phyloP scores from a whole-genome alignment of 208 protist genomes.

The Acanthamoeba sp. region DNA sequence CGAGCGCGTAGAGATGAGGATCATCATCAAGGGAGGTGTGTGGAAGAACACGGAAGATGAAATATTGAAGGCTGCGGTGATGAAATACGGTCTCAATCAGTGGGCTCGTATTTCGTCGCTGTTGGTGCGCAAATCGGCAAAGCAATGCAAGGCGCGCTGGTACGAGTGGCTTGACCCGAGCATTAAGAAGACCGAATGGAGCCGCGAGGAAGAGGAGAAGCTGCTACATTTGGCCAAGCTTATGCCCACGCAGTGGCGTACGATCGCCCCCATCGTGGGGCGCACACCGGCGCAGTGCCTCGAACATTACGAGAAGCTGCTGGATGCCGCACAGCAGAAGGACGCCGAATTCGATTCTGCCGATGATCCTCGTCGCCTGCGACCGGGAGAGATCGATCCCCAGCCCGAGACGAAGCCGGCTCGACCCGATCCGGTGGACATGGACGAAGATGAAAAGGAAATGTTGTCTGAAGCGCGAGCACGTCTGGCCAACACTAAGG shows the following conservation, averaged over 20 bases:
- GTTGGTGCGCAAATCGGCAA: constrained; percentile 98
- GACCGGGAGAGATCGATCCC: constrained; percentile 95
- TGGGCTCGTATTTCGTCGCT: constrained; percentile 99
- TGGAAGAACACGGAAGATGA: constrained; percentile 99
- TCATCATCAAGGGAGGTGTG: constrained; percentile 97
- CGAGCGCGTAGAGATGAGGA: constrained; percentile 91
- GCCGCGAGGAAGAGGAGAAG: constrained; percentile 98
- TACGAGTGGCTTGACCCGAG: constrained; percentile 99
- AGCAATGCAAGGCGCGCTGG: constrained; percentile 99
- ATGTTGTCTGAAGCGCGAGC: constrained; percentile 99
- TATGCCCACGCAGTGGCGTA: constrained; percentile 99
- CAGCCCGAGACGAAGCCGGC: constrained; percentile 98
- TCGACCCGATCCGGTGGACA: constrained; percentile 97
- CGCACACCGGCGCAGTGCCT: constrained; percentile 98
- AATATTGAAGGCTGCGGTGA: constrained; percentile 99
- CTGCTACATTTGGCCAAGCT: constrained; percentile 98
- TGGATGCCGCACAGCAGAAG: constrained; percentile 92
- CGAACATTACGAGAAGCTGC: constrained; percentile 98
- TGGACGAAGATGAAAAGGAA: constrained; percentile 98
- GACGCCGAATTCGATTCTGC: constrained; percentile 76
- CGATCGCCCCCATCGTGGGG: constrained; percentile 97
- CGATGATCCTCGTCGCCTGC: constrained; percentile 90
- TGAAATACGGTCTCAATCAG: constrained; percentile 99
- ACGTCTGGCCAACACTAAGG: constrained; percentile 99
- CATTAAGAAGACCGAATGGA: constrained; percentile 99